Evolutionary conservation across 441 rosid species (phyloP), one percentile per base, ranked within the genome.

Genomic region (Corymbia calophylla): DNA sequence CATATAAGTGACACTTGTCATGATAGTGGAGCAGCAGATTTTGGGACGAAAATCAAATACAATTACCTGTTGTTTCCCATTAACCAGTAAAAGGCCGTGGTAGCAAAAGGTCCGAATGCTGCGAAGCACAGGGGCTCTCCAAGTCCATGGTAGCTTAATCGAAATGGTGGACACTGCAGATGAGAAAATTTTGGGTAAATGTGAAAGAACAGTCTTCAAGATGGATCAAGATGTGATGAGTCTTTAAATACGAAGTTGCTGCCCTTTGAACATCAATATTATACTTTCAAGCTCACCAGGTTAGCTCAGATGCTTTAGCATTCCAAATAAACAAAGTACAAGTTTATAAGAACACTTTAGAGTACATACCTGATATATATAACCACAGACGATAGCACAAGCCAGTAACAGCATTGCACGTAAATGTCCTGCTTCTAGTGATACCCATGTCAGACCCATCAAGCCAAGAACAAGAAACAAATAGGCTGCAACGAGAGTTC

Each of bases 101-200:
- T 97, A 66, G 99, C 97, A 92, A 97, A 97, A 49, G 98, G 99
- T 66, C 99, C 99, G 87, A 97, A 97, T 58, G 99, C 98, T 53
- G 97, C 96, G 89, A 97, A 97, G 91, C 98, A 96, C 92, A 97
- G 90, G 10, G 99, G 98, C 94, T 97, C 99, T 91, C 99, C 99
- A 86, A 97, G 87, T 92, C 99, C 98, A 85, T 93, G 96, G 95
- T 97, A 97, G 93, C 98, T 97, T 90, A 97, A 91, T 90, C 98
- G 93, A 92, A 97, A 97, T 86, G 99, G 99, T 2, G 99, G 99
- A 93, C 99, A 97, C 99, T 96, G 92, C 15, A 55, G 48, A 86
- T 29, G 58, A 47, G 9, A 77, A 4, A 39, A 77, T 77, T 62
- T 39, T 1, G 17, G 49, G 23, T 32, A 35, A 35, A 10, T 73